Evolutionary conservation across 306 rosid genomes (phyloP), one percentile per base, ranked within the genome.

Genomic region (Astragalus membranaceus): DNA sequence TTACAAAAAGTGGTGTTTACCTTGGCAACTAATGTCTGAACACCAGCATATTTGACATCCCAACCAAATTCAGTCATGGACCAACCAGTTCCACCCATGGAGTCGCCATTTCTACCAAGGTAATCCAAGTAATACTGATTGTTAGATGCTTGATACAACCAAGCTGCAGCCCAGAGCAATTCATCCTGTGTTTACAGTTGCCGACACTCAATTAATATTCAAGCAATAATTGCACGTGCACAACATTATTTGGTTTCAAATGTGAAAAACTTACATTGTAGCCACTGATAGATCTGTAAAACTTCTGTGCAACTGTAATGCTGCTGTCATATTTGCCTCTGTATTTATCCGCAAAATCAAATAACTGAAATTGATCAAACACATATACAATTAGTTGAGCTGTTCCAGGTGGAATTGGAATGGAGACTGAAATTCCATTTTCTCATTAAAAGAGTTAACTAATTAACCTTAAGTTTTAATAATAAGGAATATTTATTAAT

Each of bases 61-160:
- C 99, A 94, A 46, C 99, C 79, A 57, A 94, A 94, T 64, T 88
- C 96, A 10, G 86, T 90, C 97, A 91, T 90, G 77, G 68, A 16
- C 98, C 98, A 93, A 46, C 97, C 96, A 68, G 97, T 88, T 75
- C 97, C 97, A 33, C 97, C 99, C 89, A 90, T 78, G 68, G 91
- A 78, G 39, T 88, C 95, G 39, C 88, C 97, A 52, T 94, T 94
- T 46, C 80, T 82, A 1, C 87, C 99, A 2, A 94, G 88, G 86
- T 90, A 94, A 80, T 85, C 77, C 79, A 94, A 81, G 82, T 94
- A 94, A 63, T 83, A 90, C 17, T 84, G 74, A 53, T 82, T 87
- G 83, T 88, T 70, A 17, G 86, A 87, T 57, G 99, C 99, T 79
- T 94, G 96, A 78, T 84, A 94, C 84, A 94, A 54, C 99, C 99